Evolutionary conservation across 2,329 filamentous ascomycete genomes (phyloP), one percentile per base, ranked within the genome.

Genomic region (Coleophoma eucalyptorum): DNA sequence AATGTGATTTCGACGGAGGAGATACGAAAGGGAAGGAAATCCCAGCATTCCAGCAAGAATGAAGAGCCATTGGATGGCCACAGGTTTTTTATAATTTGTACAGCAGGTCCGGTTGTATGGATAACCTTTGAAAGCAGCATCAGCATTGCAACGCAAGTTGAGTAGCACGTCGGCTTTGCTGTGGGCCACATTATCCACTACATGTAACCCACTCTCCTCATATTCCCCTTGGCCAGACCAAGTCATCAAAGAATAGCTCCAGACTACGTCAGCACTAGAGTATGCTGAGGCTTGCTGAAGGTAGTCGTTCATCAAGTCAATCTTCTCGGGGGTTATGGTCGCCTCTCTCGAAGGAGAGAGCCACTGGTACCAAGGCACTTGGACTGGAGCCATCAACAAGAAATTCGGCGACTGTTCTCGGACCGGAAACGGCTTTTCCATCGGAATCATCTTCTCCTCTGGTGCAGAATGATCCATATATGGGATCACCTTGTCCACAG

Each of bases 31-130:
- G 12, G 50, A 54, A 13, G 62, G 67, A 48, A 67, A 43, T 12
- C 69, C 47, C 8, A 67, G 41, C 43, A 69, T 50, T 11, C 58
- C 65, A 13, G 63, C 40, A 7, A 69, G 18, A 13, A 72, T 53
- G 13, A 69, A 58, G 4, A 63, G 53, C 47, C 62, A 56, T 50
- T 77, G 72, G 11, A 72, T 56, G 53, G 65, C 60, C 20, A 65
- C 67, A 4, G 66, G 67, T 3, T 59, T 56, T 8, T 62, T 61
- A 58, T 79, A 77, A 11, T 65, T 65, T 43, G 68, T 72, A 57
- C 80, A 83, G 62, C 80, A 84, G 2, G 78, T 80, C 31, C 72
- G 69, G 50, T 73, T 67, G 56, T 74, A 73, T 1, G 72, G 70
- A 52, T 72, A 72, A 21, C 65, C 65, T n/a, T 67, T 64, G 15